Evolutionary conservation across 768 basidiomycete species (phyloP).

Genomic region (Tephrocybe sp.): DNA sequence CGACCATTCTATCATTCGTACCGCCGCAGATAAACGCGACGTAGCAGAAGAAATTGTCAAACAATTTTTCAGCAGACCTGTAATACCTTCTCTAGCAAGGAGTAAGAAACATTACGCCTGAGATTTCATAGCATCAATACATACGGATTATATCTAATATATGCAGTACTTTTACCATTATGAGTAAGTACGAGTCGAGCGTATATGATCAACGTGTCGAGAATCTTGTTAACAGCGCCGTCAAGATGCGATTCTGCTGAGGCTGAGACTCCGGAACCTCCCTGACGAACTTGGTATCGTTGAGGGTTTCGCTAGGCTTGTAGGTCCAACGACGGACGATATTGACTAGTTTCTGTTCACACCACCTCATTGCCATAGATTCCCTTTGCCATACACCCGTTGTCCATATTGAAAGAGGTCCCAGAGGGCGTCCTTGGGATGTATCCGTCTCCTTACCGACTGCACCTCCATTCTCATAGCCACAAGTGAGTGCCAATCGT

Average conservation of each 20-base stretch:
- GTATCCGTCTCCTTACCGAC: conserved; percentile 24
- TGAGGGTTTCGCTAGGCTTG: conserved; percentile 18
- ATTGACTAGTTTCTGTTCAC: conserved; percentile 51
- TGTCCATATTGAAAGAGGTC: conserved; percentile 70
- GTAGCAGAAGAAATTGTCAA: conserved; percentile 8
- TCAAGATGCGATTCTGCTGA: conserved; percentile 1
- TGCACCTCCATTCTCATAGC: conserved; percentile 25
- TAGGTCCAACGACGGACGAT: conserved; percentile 42
- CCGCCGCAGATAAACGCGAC: neutral
- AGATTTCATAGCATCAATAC: no score
- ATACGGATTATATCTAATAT: no score
- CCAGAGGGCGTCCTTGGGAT: conserved; percentile 21
- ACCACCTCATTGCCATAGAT: conserved; percentile 55
- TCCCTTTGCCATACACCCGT: conserved; percentile 69
- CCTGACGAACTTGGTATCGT: conserved; percentile 30
- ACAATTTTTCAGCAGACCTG: conserved; percentile 2
- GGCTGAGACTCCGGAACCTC: conserved; percentile 14
- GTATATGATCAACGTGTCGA: neutral
- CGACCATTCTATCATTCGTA: conserved; percentile 1
- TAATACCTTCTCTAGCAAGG: neutral
- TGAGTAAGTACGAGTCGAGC: no score
- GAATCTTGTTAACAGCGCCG: conserved; percentile 7
- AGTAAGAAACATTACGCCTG: no score
- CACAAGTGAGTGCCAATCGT: conserved; percentile 18
- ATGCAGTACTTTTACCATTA: no score